Conservation (phyloP, 2,329 filamentous ascomycete genomes). For the Botrytis squamosa region DNA sequence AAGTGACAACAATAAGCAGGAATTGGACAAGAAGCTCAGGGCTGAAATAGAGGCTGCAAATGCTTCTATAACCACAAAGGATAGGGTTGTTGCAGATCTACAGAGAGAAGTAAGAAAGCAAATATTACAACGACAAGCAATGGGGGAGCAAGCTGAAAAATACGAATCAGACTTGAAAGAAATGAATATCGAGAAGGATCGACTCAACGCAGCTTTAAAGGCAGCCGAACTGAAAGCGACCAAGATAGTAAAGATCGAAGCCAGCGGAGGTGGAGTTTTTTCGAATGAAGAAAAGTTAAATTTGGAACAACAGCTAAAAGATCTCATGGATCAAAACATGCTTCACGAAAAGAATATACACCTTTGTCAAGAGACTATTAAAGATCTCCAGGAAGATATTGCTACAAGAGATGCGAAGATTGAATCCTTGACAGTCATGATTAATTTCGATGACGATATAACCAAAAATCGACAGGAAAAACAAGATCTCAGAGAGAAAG, state of each 20-base stretch:
- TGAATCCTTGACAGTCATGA: not conserved
- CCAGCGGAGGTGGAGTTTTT: not conserved
- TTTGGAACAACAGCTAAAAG: not conserved
- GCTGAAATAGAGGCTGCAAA: not conserved
- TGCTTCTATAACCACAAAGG: not conserved
- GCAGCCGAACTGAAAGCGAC: not conserved
- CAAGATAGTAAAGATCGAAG: not conserved
- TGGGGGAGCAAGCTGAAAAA: not conserved
- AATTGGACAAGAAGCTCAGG: not conserved
- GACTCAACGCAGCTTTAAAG: not conserved
- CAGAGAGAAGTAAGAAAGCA: not conserved
- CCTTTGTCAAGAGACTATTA: not conserved
- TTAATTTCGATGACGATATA: not conserved
- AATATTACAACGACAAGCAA: too few relatives aligned
- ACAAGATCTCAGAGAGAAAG: constrained; percentile 4
- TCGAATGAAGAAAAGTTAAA: not conserved
- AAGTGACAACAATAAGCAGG: not conserved
- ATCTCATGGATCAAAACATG: not conserved
- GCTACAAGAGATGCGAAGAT: not conserved
- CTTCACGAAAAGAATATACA: not conserved
- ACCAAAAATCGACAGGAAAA: constrained; percentile 7
- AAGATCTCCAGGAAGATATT: not conserved
- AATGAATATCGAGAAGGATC: not conserved
- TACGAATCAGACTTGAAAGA: not conserved
- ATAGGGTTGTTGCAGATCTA: not conserved